Evolutionary conservation across 2,329 filamentous ascomycete genomes (phyloP), one percentile per base, ranked within the genome.

Genomic region (Dendryphion nanum): DNA sequence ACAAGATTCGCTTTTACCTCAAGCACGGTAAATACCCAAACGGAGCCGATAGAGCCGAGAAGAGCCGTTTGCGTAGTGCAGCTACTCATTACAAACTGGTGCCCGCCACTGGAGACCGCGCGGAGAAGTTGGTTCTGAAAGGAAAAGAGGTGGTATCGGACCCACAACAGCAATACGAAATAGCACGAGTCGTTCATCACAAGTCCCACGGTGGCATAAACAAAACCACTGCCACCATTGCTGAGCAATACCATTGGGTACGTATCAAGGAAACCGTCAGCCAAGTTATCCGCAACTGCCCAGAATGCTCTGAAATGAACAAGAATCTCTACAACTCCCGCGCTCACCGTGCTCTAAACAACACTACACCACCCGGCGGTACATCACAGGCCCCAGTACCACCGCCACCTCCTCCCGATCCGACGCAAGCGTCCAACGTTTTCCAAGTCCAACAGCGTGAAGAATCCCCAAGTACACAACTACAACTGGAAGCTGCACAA

Each of bases 1-100:
- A 96, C 75, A 96, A 96, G 76, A 97, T 97, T 64, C 86, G 90
- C 60, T 97, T 87, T 74, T 97, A 97, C 69, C 82, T 97, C 61
- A 94, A 95, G 70, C 89, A 90, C 66, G 85, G 85, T 60, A 89
- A 90, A 66, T 97, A 98, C 66, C 93, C 93, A 42, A 83, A 85
- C 56, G 91, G 90, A 46, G 90, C 91, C 61, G 89, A 96, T 73
- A 82, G 91, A 42, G 90, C 90, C 40, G 93, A 97, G 69, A 97
- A 97, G 78, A 91, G 85, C 70, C 86, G 91, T 54, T 81, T 98
- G 40, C 82, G 93, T 55, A 95, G 87, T 67, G 90, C 91, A 33
- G 90, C 90, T 28, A 95, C 89, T 15, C 91, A 97, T 69, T 97
- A 97, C 74, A 93, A 93, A 67, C 81, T 96, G 21, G 66, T 79